Evolutionary conservation across 2,329 filamentous ascomycete genomes (phyloP), one percentile per base, ranked within the genome.

Genomic region (Drechslerella coelobrocha): DNA sequence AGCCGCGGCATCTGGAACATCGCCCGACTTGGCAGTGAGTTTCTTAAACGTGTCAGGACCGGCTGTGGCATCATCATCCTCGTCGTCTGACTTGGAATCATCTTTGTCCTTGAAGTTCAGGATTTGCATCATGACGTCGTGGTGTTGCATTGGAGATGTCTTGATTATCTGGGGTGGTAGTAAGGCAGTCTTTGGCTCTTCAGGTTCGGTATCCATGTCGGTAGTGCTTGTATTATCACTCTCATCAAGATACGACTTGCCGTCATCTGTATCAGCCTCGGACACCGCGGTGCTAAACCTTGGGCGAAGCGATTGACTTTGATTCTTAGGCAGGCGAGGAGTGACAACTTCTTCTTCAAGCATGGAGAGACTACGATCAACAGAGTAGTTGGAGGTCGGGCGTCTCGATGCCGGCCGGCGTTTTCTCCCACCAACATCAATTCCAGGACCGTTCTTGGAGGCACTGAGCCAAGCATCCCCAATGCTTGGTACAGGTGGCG

Each of bases 401-500:
- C 66, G 59, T 43, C 59, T 59, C 17, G 66, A 71, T 53, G 57
- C 60, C 17, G 66, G 66, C 53, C 66, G 59, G 21, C 66, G 66
- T 41, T 55, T 69, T 59, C 61, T 71, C 2, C 56, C 51, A 5
- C 66, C 66, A 23, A 71, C 54, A 17, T 63, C 66, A 14, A 71
- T 48, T 21, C 59, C 66, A 6, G 66, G 52, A 19, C 66, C 66
- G 23, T 48, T 56, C 39, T 71, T 71, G 14, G 68, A 71, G 41
- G 73, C 55, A 63, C 84, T 89, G 39, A 97, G 83, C 93, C 93
- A 99, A 53, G 87, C 89, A 79, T 97, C 93, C 50, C 92, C 92
- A 76, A 99, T 97, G 45, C 90, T 96, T 1, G 94, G 94, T 72
- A 99, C 91, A 0, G 94, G 93, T 9, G 94, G 94, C 2, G 92